Base-by-base conservation (phyloP, 306 rosid species). In the Sicyos baderoa region DNA sequence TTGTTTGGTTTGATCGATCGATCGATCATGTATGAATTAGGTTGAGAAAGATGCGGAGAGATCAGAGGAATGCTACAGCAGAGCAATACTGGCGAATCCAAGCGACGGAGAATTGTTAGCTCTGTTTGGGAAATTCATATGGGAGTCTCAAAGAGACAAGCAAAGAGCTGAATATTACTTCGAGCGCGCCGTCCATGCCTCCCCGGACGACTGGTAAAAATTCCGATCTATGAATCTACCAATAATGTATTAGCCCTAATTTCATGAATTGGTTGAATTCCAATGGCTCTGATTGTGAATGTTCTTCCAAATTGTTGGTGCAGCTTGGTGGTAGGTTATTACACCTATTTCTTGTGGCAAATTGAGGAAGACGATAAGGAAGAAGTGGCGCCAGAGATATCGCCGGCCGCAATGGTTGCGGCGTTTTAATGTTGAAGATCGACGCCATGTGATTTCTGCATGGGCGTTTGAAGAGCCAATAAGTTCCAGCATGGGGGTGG, bases 51-150 rank as follows among this genome's bases (percentile, higher is more conserved):
- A 92, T 62, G 21, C 7, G 40, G 88, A 9, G 64, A 72, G 76
- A 76, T 96, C 96, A 6, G 97, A 83, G 74, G 96, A 89, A 58
- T 92, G 69, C 65, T 89, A 84, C 40, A 86, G 89, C 57, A 84
- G 98, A 79, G 98, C 91, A 1, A 87, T 92, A 76, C 71, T 92
- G 3, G 89, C 82, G 47, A 75, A 75, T 52, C 91, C 95, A 21
- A 83, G 86, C 69, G 96, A 92, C 54, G 96, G 91, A 10, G 96
- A 92, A 44, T 27, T 87, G 79, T 77, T 92, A 75, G 82, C 93
- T 4, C 70, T 84, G 53, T 92, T 84, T 68, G 98, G 85, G 14
- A 86, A 78, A 47, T 74, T 92, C 40, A 80, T 92, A 0, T 92
- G 98, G 98, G 98, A 92, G 70, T 82, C 77, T 4, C 54, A 86